Base-by-base conservation (phyloP, 2,329 filamentous ascomycete species). In the Emmonsiellopsis sp. region DNA sequence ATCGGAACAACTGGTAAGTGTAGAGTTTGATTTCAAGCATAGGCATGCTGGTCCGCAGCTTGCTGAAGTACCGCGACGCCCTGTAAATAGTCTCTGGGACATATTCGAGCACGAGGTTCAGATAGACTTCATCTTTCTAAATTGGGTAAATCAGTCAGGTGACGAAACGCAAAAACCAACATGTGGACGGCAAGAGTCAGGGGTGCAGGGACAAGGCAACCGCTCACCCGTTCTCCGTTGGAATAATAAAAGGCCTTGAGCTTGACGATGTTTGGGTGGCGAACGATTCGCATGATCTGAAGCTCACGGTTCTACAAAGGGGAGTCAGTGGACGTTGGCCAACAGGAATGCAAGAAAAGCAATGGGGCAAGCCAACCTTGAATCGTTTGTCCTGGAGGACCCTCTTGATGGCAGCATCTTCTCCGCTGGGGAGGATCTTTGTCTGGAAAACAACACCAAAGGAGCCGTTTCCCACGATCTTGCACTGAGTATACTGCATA, bases 181-280 rank as follows among this genome's bases (percentile, higher is more conserved):
- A 34, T 34, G 27, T 33, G 8, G 17, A 14, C 14, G 13, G 33
- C n/a, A 8, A 13, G 7, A 13, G 11, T 55, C 37, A 42, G 39
- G 49, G 53, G 27, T 55, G 56, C 21, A 36, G 53, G 49, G 27
- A 49, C 48, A 46, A 49, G 49, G 53, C 45, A 44, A 57, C 52
- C 58, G 76, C 80, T 64, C 83, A 98, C 93, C 73, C 93, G 85
- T 73, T 98, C 93, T 68, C 93, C 93, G 69, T 97, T 98, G 63
- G 92, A 96, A 76, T 97, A 98, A 77, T 96, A 98, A 76, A 98
- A 98, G 51, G 93, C 93, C 77, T 98, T 98, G 60, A 98, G 80
- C 73, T 97, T 91, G 56, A 98, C 93, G 65, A 98, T 97, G 74
- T 98, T 98, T 53, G 93, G 93, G 72, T 98, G 93, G 68, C 92